Evolutionary conservation across 805 yeast genomes (phyloP).

Genomic region (Yarrowia yakushimensis): DNA sequence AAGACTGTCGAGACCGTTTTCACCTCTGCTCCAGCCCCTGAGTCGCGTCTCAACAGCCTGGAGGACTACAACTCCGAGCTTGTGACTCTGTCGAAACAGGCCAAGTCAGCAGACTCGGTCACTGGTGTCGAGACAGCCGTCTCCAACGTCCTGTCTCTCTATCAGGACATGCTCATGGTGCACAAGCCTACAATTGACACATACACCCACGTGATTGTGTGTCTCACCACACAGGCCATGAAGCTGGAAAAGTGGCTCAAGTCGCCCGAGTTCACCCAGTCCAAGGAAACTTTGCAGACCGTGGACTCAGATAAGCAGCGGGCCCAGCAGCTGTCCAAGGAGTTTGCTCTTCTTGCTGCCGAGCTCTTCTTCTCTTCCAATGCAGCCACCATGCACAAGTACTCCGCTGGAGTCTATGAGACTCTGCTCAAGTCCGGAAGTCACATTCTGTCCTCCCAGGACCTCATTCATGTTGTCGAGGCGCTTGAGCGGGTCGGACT

Average conservation of each 20-base stretch:
- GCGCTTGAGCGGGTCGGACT: not conserved
- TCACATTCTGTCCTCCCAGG: not conserved
- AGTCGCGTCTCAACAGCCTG: not conserved
- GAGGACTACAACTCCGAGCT: constrained; percentile 6
- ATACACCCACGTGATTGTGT: not conserved
- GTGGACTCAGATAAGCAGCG: not conserved
- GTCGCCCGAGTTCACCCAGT: constrained; percentile 4
- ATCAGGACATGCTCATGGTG: not conserved
- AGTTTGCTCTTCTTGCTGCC: not conserved
- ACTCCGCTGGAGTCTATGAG: not conserved
- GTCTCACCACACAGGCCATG: constrained; percentile 9
- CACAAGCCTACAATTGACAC: constrained; percentile 8
- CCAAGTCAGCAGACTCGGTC: not conserved
- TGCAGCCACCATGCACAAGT: constrained; percentile 3
- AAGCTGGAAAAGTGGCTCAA: constrained; percentile 20
- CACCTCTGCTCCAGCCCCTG: not conserved
- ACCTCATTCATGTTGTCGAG: not conserved
- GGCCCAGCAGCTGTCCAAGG: not conserved
- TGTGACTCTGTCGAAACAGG: not conserved
- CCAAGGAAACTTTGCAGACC: not conserved
- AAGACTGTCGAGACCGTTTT: not conserved
- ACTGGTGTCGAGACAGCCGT: not conserved
- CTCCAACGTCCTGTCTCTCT: not conserved
- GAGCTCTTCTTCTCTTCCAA: constrained; percentile 17
- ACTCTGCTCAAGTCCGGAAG: constrained; percentile 3